phyloP scores from a whole-genome alignment of 208 protist genomes.

The Leishmania braziliensis region DNA sequence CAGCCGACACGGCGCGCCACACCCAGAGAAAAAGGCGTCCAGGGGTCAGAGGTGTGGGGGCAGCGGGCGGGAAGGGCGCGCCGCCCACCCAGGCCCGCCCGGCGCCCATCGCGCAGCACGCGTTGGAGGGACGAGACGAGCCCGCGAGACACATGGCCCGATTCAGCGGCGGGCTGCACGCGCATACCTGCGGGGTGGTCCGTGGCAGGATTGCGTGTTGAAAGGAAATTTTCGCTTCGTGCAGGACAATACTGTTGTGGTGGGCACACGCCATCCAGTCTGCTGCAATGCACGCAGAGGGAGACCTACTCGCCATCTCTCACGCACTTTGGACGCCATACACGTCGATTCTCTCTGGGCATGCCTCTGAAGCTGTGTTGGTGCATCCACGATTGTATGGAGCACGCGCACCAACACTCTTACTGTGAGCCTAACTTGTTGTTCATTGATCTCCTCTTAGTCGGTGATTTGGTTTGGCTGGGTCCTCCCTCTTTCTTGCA shows the following conservation, averaged over 20 bases:
- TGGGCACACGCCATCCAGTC: neutral
- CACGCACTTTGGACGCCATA: neutral
- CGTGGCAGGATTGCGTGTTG: neutral
- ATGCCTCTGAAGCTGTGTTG: neutral
- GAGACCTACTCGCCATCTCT: neutral
- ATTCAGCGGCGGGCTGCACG: neutral
- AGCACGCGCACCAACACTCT: no score
- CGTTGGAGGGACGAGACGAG: neutral
- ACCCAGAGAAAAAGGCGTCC: no score
- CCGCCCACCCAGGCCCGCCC: no score
- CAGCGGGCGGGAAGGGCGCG: no score
- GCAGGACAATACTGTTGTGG: neutral
- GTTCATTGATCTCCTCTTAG: neutral
- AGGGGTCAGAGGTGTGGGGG: neutral
- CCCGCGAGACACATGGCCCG: neutral
- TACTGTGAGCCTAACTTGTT: no score
- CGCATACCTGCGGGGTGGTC: neutral
- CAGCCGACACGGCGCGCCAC: neutral
- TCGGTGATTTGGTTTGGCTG: neutral
- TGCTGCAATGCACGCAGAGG: neutral
- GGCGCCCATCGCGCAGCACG: neutral
- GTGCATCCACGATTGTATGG: neutral
- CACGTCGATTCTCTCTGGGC: constrained; percentile 1
- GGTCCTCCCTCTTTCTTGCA: neutral
- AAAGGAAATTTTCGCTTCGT: neutral